phyloP scores from a whole-genome alignment of 108 stramenopile species.

The Cyclotella distinguenda region DNA sequence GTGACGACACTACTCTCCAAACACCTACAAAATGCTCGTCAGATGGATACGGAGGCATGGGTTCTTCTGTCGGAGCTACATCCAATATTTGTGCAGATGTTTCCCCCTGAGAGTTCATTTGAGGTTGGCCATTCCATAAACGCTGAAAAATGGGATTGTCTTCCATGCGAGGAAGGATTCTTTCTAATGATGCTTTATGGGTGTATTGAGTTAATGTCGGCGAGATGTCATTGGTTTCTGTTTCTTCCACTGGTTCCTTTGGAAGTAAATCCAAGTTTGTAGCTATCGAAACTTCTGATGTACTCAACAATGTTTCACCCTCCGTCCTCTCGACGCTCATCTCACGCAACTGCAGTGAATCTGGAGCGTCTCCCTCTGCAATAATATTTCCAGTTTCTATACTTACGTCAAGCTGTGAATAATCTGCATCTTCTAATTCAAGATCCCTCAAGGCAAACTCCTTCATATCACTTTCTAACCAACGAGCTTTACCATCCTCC shows the following conservation, averaged over 20 bases:
- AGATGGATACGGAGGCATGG: constrained; percentile 65
- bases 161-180: constrained; percentile 37
- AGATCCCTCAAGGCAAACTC: not conserved
- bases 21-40: constrained; percentile 69
- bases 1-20: constrained; percentile 72
- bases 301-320: not conserved
- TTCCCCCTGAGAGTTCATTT: constrained; percentile 33
- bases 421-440: constrained; percentile 6
- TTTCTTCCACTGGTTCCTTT: too few relatives aligned
- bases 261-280: not conserved
- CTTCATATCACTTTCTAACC: constrained; percentile 16
- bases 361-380: constrained; percentile 38
- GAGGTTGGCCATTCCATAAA: constrained; percentile 42
- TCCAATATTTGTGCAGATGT: constrained; percentile 29
- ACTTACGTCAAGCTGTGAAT: constrained; percentile 30
- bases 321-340: constrained; percentile 5
- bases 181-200: not conserved
- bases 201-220: not conserved
- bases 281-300: not conserved
- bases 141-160: constrained; percentile 76
- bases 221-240: not conserved
- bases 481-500: constrained; percentile 44
- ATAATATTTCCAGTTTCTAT: constrained; percentile 35
- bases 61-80: constrained; percentile 19
- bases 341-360: constrained; percentile 27